phyloP scores from a whole-genome alignment of 192 early-diverging fungal species.

The Neocallimastix lanati region DNA sequence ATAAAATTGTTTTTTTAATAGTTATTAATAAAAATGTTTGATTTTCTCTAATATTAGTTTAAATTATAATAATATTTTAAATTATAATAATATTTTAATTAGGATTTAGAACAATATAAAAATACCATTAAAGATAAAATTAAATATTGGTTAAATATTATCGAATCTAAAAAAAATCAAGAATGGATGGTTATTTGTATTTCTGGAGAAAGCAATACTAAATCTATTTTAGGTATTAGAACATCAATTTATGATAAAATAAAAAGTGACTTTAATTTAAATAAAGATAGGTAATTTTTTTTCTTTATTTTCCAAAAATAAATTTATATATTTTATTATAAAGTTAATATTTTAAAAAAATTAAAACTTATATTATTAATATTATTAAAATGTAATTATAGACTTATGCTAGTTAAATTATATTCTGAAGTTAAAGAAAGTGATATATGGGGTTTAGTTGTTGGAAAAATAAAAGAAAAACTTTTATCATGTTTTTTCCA shows the following conservation, averaged over 20 bases:
- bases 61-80: too few species aligned
- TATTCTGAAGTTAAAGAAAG: conserved; percentile 29
- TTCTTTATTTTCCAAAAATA: too few species aligned
- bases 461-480: conserved; percentile 52
- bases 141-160: conserved; percentile 54
- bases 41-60: too few species aligned
- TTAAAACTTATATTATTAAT: too few species aligned
- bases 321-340: too few species aligned
- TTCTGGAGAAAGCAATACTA: conserved; percentile 14
- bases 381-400: too few species aligned
- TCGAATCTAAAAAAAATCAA: conserved; percentile 60
- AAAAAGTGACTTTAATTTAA: conserved; percentile 15
- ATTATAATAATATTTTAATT: background rate
- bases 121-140: conserved; percentile 42
- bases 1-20: too few species aligned
- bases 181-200: conserved; percentile 79
- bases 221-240: conserved; percentile 20
- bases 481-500: conserved; percentile 52
- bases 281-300: conserved; percentile 8
- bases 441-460: conserved; percentile 53
- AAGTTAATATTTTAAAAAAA: too few species aligned
- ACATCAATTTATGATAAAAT: conserved; percentile 17
- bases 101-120: conserved; percentile 68
- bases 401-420: background rate
- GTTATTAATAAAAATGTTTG: too few species aligned